Evolutionary conservation across 1,284 basidiomycete genomes (phyloP), one percentile per base, ranked within the genome.

Genomic region (Inonotus hispidus): DNA sequence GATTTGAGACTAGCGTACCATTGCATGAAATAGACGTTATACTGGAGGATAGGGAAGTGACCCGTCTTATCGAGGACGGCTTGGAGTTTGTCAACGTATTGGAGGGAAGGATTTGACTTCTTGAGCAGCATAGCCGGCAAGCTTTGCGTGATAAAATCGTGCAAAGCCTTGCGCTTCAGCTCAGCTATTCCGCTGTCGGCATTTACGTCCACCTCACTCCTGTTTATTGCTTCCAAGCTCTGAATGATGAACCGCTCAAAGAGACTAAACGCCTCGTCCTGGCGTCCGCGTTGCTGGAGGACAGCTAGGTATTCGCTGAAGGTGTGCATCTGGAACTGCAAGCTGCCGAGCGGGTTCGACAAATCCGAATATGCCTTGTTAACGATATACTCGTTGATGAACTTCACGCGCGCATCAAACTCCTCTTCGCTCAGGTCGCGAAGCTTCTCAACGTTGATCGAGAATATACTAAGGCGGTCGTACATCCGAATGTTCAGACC

Each of bases 371-470:
- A 55, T n/a, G 52, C 52, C 32, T 16, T 13, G 38, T 62, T 35
- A 25, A 58, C 64, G 23, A 73, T 65, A 11, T 67, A 56, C 1
- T 64, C 66, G 1, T 66, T 56, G 16, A 77, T 52, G 57, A 71
- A 73, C 47, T 73, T 69, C 16, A 75, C 47, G 1, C 69, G 63
- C 7, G 65, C 64, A 13, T 65, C 50, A n/a, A 64, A 66, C 14
- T 58, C 55, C 16, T 55, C 38, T 37, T 62, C 23, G 32, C 57
- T 47, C n/a, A 63, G 43, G 10, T 57, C 67, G 61, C n/a, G 64
- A 19, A 77, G 64, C 11, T 74, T 71, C 16, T 71, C 69, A 38
- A 80, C 67, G 59, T 81, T 82, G 8, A 75, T 72, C 14, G 73
- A 68, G 54, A 77, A 68, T 3, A 80, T 70, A 45, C 74, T 64